Base-by-base conservation (phyloP, 768 basidiomycete genomes). In the Psilocybe sp. region DNA sequence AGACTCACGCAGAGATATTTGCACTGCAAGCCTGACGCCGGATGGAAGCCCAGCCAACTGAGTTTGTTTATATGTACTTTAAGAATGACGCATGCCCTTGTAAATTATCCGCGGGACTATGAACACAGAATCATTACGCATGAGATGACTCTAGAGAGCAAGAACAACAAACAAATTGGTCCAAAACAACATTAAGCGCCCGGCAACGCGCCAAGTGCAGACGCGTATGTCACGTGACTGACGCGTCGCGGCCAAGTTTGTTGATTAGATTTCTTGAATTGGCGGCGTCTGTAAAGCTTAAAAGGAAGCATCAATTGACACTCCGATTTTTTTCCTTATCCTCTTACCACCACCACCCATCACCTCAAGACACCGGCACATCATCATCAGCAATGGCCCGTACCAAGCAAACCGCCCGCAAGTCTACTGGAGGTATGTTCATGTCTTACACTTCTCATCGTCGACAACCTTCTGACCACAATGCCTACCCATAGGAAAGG, bases 351-450 rank as follows among this genome's bases (percentile, higher is more conserved):
- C 53, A 64, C 51, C 57, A 62, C 40, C 56, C 46, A 54, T 48
- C 44, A 23, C 56, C 16, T 49, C 49, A 46, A 46, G 46, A 47
- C 48, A 37, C 41, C 47, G 15, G 34, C 42, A 38, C 40, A 40
- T 31, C 50, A 32, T 34, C 45, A 44, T 18, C 44, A 44, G 28
- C 60, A 67, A 87, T 87, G 85, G 84, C 85, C 42, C 85, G 85
- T 50, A 87, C 84, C 47, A 85, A 87, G 69, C 84, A 87, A 75
- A 86, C 84, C 46, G 84, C 84, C 43, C 84, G 84, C 74, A 87
- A 87, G 71, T 84, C 84, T 43, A 87, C 85, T 49, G 85, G 84
- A 78, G 84, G 84, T 80, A 60, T 11, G 60, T 59, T 10, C 28
- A 15, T 37, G 19, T 34, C 45, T 42, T 14, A 31, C 46, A 41